phyloP scores from a whole-genome alignment of 1,284 basidiomycete genomes.

The Boletus smithii region DNA sequence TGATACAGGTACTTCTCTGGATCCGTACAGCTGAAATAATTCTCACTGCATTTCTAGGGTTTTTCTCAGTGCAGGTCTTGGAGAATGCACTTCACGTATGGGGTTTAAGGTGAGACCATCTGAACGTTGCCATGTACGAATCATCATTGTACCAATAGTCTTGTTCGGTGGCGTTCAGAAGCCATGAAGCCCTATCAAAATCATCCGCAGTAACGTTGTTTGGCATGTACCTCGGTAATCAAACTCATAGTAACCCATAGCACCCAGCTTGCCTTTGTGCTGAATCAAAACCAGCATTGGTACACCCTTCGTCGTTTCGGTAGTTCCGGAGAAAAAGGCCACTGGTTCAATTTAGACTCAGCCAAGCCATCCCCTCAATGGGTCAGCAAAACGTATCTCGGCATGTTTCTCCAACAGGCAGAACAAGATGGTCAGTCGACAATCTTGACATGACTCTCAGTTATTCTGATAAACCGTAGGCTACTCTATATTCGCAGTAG shows the following conservation, averaged over 20 bases:
- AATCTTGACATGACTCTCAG: background rate
- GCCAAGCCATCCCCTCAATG: slow-evolving; percentile 71
- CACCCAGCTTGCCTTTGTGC: slow-evolving; percentile 81
- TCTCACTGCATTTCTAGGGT: slow-evolving; percentile 47
- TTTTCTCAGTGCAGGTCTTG: slow-evolving; percentile 83
- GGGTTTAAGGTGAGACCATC: slow-evolving; percentile 62
- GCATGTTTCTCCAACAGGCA: slow-evolving; percentile 84
- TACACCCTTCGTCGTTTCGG: slow-evolving; percentile 85
- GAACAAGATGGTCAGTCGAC: slow-evolving; percentile 66
- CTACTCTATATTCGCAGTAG: slow-evolving; percentile 85
- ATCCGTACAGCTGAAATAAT: background rate
- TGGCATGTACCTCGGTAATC: slow-evolving; percentile 10
- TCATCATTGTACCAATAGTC: slow-evolving; percentile 35
- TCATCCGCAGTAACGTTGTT: slow-evolving; percentile 65
- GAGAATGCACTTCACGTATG: slow-evolving; percentile 81
- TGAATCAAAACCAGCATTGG: slow-evolving; percentile 89
- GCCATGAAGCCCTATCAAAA: slow-evolving; percentile 75
- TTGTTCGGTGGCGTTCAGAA: slow-evolving; percentile 83
- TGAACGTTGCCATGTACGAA: background rate
- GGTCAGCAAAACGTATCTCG: slow-evolving; percentile 80
- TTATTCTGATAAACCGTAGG: slow-evolving; percentile 44
- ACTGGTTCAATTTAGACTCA: slow-evolving; percentile 94
- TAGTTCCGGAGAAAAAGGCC: slow-evolving; percentile 47
- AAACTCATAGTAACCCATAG: slow-evolving; percentile 39
- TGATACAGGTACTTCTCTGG: slow-evolving; percentile 59